phyloP scores from a whole-genome alignment of 2,329 filamentous ascomycete species.

The Talaromyces islandicus region DNA sequence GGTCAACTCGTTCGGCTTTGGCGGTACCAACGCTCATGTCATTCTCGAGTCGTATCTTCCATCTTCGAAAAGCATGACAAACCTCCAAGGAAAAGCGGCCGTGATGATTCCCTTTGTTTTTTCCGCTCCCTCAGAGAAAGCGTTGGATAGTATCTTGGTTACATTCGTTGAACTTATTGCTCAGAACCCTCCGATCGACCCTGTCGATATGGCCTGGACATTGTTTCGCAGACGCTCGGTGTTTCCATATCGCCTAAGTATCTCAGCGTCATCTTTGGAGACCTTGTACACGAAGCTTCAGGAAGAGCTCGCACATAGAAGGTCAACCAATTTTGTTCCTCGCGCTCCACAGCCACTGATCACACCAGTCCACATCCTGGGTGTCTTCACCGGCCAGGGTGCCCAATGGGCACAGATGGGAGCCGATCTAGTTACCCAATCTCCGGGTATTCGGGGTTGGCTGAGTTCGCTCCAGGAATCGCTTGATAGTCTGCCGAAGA shows the following conservation, averaged over 20 bases:
- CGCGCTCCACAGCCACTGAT: not conserved
- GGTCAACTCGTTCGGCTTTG: conserved; percentile 42
- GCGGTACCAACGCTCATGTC: conserved; percentile 30
- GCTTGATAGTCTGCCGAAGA: not conserved
- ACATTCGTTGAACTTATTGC: conserved; percentile 39
- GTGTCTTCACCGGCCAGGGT: conserved; percentile 28
- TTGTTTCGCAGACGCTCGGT: conserved; percentile 15
- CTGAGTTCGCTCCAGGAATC: conserved; percentile 3
- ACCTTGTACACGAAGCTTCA: conserved; percentile 10
- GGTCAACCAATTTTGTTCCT: not conserved
- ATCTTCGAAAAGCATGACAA: not conserved
- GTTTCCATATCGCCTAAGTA: not conserved
- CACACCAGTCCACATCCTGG: conserved; percentile 9
- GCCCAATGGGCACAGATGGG: conserved; percentile 27
- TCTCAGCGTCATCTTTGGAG: not conserved
- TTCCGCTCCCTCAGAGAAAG: not conserved
- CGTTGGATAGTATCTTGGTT: not conserved
- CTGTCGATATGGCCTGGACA: conserved; percentile 55
- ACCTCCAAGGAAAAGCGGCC: not conserved
- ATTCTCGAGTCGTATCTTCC: conserved; percentile 15
- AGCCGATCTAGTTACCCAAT: conserved; percentile 13
- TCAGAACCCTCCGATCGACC: conserved; percentile 42
- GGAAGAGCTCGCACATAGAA: not conserved
- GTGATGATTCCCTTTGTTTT: conserved; percentile 2
- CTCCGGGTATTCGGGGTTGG: conserved; percentile 3